Evolutionary conservation across 495 filamentous ascomycete genomes (phyloP), one percentile per base, ranked within the genome.

Genomic region (Chaetomium tenue): DNA sequence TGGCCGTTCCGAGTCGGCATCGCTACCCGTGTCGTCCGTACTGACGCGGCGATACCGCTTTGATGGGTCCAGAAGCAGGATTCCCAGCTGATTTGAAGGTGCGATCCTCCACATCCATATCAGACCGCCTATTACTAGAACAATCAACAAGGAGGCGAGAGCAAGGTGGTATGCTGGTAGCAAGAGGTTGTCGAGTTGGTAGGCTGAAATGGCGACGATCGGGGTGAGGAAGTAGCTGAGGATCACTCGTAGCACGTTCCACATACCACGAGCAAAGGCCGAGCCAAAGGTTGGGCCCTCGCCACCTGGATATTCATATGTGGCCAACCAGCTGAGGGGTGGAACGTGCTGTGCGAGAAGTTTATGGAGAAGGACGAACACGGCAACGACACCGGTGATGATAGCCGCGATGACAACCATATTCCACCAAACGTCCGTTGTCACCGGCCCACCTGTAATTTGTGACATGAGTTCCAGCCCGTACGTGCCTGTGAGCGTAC

Each of bases 391-490:
- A 3, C 5, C 40, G 2, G 16, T 44, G 15, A 44, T 44, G 2
- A 44, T 6, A 18, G 40, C 40, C 6, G 16, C 50, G 50, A 52
- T 26, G 11, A 30, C 50, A 20, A 52, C 50, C 50, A 52, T 52
- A 11, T 52, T 52, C 22, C 22, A 28, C 50, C 50, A 52, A 1
- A 52, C 50, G 23, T 52, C 50, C 50, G 25, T 52, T 1, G 50
- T 52, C 50, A 52, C 13, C 25, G 50, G 50, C 8, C 50, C 23
- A 8, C 50, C 50, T 12, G 50, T 52, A 15, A 52, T 26, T 52
- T 52, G 50, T 20, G 50, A 52, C 50, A 52, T 52, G 23, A 52
- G 50, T 23, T 52, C 50, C 50, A 52, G 25, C 2, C 50, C 50
- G 50, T 52, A 52, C 50, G 50, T 26, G 23, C 50, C 50, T 2